Conservation (phyloP, 1,284 basidiomycete species). For the Tremellales sp. region DNA sequence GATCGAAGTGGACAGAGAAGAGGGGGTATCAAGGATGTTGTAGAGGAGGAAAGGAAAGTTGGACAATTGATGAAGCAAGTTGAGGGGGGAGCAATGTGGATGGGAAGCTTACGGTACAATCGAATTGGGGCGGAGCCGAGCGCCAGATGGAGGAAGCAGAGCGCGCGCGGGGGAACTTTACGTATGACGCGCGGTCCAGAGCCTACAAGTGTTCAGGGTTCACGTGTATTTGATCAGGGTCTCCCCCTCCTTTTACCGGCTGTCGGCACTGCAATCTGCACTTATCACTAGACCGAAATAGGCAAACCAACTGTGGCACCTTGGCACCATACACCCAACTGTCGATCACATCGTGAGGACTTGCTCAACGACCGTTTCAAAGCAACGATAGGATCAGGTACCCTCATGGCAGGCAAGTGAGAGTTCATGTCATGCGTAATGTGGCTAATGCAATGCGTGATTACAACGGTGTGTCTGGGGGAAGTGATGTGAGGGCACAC, state of each 20-base stretch:
- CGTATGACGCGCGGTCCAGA: background rate
- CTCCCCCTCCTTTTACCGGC: background rate
- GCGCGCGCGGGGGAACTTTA: background rate
- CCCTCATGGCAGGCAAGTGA: too few relatives aligned
- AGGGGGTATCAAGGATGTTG: background rate
- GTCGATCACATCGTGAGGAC: too few relatives aligned
- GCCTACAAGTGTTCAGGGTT: background rate
- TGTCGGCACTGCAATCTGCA: background rate
- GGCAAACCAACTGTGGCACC: background rate
- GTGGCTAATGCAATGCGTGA: too few relatives aligned
- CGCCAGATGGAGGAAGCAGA: background rate
- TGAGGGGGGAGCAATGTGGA: too few relatives aligned
- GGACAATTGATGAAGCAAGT: background rate
- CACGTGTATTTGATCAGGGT: too few relatives aligned
- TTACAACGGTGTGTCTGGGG: too few relatives aligned
- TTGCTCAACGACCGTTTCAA: too few relatives aligned
- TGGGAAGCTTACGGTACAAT: background rate
- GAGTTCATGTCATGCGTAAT: too few relatives aligned
- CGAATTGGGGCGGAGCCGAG: background rate
- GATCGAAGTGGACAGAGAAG: constrained; percentile 1
- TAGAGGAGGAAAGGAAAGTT: background rate
- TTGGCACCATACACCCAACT: too few relatives aligned
- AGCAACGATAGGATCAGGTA: too few relatives aligned
- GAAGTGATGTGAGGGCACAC: too few relatives aligned
- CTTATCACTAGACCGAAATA: background rate